Percentiles rank a stretch among this genome's conserved stretches.
Conservation (phyloP, 2,329 filamentous ascomycete species). For the Hypoxylon sp. region DNA sequence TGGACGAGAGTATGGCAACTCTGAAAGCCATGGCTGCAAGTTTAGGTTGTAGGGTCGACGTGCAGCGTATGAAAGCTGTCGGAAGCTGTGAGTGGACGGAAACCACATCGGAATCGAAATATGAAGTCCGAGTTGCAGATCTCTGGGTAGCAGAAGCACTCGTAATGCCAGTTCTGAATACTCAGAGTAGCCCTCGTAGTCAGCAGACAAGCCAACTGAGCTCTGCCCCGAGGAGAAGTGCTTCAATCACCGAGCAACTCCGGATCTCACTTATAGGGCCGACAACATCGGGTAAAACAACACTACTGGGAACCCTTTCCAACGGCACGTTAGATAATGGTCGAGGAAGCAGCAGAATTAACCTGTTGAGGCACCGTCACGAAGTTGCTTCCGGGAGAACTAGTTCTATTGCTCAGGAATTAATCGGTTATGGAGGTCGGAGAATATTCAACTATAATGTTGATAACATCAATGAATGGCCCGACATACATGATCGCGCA, state of each 20-base stretch:
- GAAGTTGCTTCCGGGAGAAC: conserved; percentile 93
- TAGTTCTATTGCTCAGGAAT: conserved; percentile 92
- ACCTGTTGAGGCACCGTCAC: conserved; percentile 90
- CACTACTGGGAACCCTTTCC: conserved; percentile 86
- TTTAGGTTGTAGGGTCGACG: conserved; percentile 85
- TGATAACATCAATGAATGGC: conserved; percentile 90
- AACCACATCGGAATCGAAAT: conserved; percentile 48
- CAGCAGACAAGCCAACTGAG: conserved; percentile 38
- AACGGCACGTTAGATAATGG: conserved; percentile 93
- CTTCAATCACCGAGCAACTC: conserved; percentile 77
- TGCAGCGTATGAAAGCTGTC: conserved; percentile 85
- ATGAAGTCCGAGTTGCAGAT: conserved; percentile 59
- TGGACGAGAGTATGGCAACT: conserved; percentile 90
- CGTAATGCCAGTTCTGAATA: conserved; percentile 77
- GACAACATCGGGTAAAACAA: conserved; percentile 93
- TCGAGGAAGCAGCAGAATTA: conserved; percentile 87
- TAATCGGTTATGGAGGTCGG: conserved; percentile 81
- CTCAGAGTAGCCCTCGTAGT: conserved; percentile 45
- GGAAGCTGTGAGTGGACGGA: conserved; percentile 85
- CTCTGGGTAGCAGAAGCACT: conserved; percentile 92
- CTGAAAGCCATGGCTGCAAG: conserved; percentile 92
- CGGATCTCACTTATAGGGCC: conserved; percentile 89
- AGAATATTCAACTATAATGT: conserved; percentile 85
- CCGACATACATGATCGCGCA: conserved; percentile 87
- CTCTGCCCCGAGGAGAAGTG: conserved; percentile 56